phyloP scores from a whole-genome alignment of 176 grass and related monocot species.

The Dactylis glomerata region DNA sequence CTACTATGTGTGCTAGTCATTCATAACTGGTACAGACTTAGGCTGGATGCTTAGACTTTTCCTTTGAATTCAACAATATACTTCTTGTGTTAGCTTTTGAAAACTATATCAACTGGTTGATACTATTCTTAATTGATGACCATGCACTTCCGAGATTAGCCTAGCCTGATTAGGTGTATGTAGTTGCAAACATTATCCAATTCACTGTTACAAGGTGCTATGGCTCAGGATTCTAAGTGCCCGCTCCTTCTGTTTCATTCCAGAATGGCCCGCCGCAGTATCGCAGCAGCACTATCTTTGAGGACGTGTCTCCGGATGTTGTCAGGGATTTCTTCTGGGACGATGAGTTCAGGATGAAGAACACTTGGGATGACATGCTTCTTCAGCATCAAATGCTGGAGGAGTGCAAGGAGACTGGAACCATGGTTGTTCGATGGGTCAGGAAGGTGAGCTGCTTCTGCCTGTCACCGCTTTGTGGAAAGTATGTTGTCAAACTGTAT shows the following conservation, averaged over 20 bases:
- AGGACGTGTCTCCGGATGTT: constrained; percentile 64
- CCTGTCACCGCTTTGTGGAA: not conserved
- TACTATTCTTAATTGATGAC: not conserved
- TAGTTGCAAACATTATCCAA: not conserved
- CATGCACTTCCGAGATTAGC: not conserved
- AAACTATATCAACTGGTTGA: not conserved
- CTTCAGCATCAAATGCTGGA: constrained; percentile 66
- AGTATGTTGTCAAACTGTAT: not conserved
- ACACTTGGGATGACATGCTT: constrained; percentile 90
- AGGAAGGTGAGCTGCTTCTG: constrained; percentile 59
- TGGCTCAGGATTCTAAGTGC: not conserved
- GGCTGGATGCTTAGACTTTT: not conserved
- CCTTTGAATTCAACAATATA: not conserved
- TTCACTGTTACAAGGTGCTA: not conserved
- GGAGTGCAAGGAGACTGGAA: constrained; percentile 64
- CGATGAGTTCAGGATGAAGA: constrained; percentile 82
- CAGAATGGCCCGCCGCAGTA: constrained; percentile 79
- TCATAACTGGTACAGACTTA: not conserved
- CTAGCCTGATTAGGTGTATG: not conserved
- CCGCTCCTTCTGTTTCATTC: constrained; percentile 15
- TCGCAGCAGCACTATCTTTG: constrained; percentile 80
- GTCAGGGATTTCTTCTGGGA: constrained; percentile 98
- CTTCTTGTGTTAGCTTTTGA: not conserved
- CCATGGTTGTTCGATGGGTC: constrained; percentile 81
- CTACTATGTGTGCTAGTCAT: too few species aligned